phyloP scores from a whole-genome alignment of 129 eudicot species.

The Centaurea solstitialis region DNA sequence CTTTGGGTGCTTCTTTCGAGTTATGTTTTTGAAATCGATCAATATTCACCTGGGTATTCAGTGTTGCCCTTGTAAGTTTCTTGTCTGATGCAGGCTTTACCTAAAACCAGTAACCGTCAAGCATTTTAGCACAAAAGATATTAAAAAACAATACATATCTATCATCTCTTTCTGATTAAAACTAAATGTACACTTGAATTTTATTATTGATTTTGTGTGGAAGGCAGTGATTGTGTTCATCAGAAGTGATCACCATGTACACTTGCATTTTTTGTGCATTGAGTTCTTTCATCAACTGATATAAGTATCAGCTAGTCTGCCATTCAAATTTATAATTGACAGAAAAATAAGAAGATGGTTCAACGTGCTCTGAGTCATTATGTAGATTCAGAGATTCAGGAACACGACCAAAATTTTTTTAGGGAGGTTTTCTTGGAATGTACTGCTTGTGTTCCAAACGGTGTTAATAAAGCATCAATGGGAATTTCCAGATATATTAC shows the following conservation, averaged over 20 bases:
- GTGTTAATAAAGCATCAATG: neutral
- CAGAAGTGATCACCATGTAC: neutral
- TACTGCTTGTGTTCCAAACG: neutral
- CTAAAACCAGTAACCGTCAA: conserved; percentile 26
- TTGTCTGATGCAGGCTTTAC: conserved; percentile 37
- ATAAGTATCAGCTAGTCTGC: too few relatives aligned
- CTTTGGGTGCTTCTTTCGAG: conserved; percentile 41
- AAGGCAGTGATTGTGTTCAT: neutral
- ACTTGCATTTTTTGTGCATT: too few relatives aligned
- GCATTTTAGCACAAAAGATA: conserved; percentile 8
- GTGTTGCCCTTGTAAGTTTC: conserved; percentile 29
- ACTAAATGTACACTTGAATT: neutral
- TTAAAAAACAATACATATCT: neutral
- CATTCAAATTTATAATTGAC: too few relatives aligned
- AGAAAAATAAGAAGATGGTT: too few relatives aligned
- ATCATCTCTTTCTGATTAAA: neutral
- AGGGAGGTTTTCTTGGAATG: neutral
- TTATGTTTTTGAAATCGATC: conserved; percentile 33
- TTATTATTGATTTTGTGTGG: neutral
- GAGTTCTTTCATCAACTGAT: too few relatives aligned
- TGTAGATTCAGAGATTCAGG: too few relatives aligned
- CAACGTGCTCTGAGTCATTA: too few relatives aligned
- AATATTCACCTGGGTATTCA: conserved; percentile 32
- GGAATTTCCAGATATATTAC: neutral
- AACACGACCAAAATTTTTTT: too few relatives aligned